Percentiles rank a stretch among this genome's conserved stretches.
Evolutionary conservation across 23 red algal genomes (phyloP).

Genomic region (Chondrus crispus): DNA sequence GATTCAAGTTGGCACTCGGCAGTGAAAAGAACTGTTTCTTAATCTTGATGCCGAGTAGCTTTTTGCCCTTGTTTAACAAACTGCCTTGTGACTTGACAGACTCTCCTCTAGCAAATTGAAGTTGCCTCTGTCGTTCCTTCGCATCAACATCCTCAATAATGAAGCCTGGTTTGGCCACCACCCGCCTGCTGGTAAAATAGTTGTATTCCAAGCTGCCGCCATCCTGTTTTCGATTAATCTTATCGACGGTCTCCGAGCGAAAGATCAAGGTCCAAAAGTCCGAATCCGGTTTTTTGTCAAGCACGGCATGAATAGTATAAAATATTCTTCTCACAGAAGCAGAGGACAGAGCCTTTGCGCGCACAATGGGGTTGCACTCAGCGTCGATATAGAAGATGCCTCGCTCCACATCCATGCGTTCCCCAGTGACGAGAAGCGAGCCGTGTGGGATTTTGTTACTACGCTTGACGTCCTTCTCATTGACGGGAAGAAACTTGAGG

Average conservation of each 20-base stretch:
- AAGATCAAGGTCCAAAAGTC: conserved; percentile 32
- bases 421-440: neutral
- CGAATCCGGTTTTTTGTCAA: conserved; percentile 11
- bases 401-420: neutral
- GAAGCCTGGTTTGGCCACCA: conserved; percentile 20
- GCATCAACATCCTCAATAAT: neutral
- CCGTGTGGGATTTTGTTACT: conserved; percentile 21
- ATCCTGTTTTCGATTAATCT: conserved; percentile 32
- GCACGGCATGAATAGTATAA: conserved; percentile 42
- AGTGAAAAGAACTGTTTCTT: conserved; percentile 25
- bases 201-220: conserved; percentile 48
- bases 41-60: neutral
- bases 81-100: neutral
- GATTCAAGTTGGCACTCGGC: neutral
- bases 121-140: neutral
- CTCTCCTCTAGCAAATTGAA: neutral
- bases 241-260: conserved; percentile 26
- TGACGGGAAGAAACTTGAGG: neutral
- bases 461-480: conserved; percentile 27
- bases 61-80: neutral
- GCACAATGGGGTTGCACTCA: conserved; percentile 30
- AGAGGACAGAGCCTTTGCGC: conserved; percentile 2
- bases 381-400: conserved; percentile 4
- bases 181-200: conserved; percentile 26
- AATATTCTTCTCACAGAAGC: conserved; percentile 3